These are phyloP conservation scores for Scedosporium minutisporum DNA, from an alignment of 2,329 filamentous ascomycete species.

Conservation along the genomic window DNA sequence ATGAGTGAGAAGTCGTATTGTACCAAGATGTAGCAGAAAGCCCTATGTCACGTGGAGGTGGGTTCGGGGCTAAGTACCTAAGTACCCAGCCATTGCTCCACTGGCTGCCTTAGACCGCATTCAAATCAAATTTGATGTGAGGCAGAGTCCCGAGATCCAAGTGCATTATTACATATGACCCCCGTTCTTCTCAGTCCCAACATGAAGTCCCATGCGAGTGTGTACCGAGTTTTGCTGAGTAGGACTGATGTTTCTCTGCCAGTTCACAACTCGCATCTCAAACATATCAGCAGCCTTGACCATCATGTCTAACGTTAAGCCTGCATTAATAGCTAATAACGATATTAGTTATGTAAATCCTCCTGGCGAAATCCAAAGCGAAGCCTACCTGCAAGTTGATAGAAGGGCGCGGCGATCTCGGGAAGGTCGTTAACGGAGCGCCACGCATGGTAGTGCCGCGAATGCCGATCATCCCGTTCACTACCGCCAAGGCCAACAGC, in stretches of 20 bases:
- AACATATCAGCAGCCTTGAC: conserved; percentile 11
- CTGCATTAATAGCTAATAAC: not conserved
- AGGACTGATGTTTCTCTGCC: not conserved
- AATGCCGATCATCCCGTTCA: not conserved
- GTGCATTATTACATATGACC: too few species aligned
- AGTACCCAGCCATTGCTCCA: too few species aligned
- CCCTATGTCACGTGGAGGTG: conserved; percentile 6
- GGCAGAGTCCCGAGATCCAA: too few species aligned
- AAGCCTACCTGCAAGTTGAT: conserved; percentile 8
- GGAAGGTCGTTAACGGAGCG: conserved; percentile 7
- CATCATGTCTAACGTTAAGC: not conserved
- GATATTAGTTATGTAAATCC: not conserved
- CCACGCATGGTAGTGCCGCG: not conserved
- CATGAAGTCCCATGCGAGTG: not conserved
- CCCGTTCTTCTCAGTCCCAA: not conserved
- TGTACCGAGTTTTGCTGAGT: not conserved
- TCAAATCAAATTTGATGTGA: not conserved
- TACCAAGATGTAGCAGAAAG: conserved; percentile 6
- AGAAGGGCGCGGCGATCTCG: conserved; percentile 8
- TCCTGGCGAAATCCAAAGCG: not conserved
- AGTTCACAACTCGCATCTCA: conserved; percentile 7
- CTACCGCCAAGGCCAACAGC: not conserved
- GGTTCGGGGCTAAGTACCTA: too few species aligned
- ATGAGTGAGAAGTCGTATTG: conserved; percentile 6
- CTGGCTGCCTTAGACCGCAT: too few species aligned